phyloP scores from a whole-genome alignment of 1,139 yeast species.

The Debaryomyces subglobosus region DNA sequence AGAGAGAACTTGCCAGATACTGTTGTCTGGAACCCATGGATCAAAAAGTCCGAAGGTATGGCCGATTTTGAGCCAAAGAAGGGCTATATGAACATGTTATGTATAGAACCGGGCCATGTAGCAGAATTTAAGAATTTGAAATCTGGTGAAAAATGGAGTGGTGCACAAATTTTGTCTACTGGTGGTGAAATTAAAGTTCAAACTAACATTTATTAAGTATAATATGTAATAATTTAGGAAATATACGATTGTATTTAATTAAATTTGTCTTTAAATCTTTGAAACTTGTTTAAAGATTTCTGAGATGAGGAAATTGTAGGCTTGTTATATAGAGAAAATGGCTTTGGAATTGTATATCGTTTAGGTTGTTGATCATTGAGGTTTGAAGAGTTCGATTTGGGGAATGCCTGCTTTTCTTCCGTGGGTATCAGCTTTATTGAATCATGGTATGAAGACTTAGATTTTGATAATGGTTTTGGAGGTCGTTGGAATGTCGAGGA shows the following conservation, averaged over 20 bases:
- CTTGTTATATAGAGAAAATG: conserved; percentile 37
- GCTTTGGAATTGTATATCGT: conserved; percentile 24
- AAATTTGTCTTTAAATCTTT: conserved; percentile 33
- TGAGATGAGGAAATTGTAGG: conserved; percentile 53
- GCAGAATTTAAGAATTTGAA: conserved; percentile 60
- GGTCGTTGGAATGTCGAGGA: conserved; percentile 2
- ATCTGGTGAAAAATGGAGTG: conserved; percentile 71
- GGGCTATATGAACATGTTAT: conserved; percentile 85
- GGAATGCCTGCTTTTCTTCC: background rate
- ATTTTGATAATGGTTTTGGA: background rate
- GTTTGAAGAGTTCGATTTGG: background rate
- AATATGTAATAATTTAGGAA: background rate
- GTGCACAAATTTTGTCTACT: conserved; percentile 35
- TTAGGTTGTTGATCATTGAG: conserved; percentile 6
- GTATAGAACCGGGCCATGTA: conserved; percentile 93
- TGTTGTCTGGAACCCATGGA: conserved; percentile 99
- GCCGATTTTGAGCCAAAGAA: conserved; percentile 83
- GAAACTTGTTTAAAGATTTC: conserved; percentile 36
- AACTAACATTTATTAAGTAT: conserved; percentile 37
- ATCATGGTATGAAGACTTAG: conserved; percentile 1
- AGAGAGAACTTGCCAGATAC: conserved; percentile 78
- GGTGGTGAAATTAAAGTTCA: conserved; percentile 52
- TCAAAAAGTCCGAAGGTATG: conserved; percentile 75
- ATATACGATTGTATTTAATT: conserved; percentile 17
- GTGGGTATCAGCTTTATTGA: conserved; percentile 4